These are phyloP conservation scores for Mucor sp. DNA, from an alignment of 371 early-diverging fungal genomes.

Conservation along the genomic window DNA sequence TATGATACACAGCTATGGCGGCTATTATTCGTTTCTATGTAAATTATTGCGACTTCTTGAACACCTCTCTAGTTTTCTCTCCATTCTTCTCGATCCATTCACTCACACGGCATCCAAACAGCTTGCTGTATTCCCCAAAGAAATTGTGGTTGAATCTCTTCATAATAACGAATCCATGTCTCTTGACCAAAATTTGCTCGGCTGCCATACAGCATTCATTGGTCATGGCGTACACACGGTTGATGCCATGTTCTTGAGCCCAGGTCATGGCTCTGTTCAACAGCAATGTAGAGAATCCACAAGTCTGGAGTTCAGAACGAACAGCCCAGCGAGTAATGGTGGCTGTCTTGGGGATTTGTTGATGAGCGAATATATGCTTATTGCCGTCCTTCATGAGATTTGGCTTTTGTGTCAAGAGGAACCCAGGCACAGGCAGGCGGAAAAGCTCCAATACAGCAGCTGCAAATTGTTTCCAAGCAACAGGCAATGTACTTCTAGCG, in stretches of 20 bases:
- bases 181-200: conserved; percentile 34
- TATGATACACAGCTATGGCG: neutral
- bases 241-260: conserved; percentile 40
- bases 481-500: conserved; percentile 12
- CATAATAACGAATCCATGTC: conserved; percentile 44
- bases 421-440: conserved; percentile 12
- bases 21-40: no score
- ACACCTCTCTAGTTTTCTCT: conserved; percentile 19
- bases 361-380: conserved; percentile 19
- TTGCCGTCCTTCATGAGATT: neutral
- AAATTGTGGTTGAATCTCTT: conserved; percentile 24
- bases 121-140: conserved; percentile 33
- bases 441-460: conserved; percentile 16
- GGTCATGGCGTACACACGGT: conserved; percentile 35
- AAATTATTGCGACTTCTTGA: conserved; percentile 11
- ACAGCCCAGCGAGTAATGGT: conserved; percentile 39
- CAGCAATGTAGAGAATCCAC: conserved; percentile 43
- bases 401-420: neutral
- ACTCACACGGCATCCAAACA: conserved; percentile 22
- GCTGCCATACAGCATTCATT: conserved; percentile 42
- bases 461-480: conserved; percentile 29
- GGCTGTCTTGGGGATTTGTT: conserved; percentile 40
- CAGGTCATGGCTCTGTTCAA: conserved; percentile 42
- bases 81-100: conserved; percentile 26
- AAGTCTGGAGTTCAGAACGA: conserved; percentile 35